These are phyloP conservation scores for Fusarium sacchari DNA, from an alignment of 2,329 filamentous ascomycete species.

Conservation along the genomic window DNA sequence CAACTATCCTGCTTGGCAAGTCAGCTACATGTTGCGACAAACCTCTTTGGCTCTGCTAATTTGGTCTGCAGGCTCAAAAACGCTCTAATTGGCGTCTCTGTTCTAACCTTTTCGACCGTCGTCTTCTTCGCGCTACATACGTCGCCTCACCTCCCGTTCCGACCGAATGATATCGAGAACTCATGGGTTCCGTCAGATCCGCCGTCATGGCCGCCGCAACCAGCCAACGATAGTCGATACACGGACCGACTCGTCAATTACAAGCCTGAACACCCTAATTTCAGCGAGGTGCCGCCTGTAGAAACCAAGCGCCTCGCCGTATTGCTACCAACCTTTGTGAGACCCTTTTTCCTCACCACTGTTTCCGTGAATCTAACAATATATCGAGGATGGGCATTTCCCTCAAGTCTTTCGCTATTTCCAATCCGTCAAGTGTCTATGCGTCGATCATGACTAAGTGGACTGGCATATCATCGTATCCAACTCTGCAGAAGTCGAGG, in stretches of 20 bases:
- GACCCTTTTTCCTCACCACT: accelerated
- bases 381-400: neutral
- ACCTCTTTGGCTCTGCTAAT: accelerated
- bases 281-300: neutral
- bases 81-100: neutral
- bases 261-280: neutral
- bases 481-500: neutral
- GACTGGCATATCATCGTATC: neutral
- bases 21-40: accelerated
- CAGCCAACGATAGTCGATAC: neutral
- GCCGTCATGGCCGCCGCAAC: neutral
- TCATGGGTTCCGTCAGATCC: neutral
- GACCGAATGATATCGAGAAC: neutral
- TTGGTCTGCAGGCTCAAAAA: neutral
- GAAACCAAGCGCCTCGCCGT: neutral
- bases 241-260: neutral
- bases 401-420: neutral
- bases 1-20: neutral
- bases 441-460: neutral
- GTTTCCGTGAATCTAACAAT: accelerated
- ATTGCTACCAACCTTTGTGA: neutral
- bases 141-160: neutral
- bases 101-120: neutral
- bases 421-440: neutral
- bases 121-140: neutral